Percentiles rank a stretch among this genome's conserved stretches.
Conservation (phyloP, 176 grass and related monocot genomes). For the Oryza brachyantha region DNA sequence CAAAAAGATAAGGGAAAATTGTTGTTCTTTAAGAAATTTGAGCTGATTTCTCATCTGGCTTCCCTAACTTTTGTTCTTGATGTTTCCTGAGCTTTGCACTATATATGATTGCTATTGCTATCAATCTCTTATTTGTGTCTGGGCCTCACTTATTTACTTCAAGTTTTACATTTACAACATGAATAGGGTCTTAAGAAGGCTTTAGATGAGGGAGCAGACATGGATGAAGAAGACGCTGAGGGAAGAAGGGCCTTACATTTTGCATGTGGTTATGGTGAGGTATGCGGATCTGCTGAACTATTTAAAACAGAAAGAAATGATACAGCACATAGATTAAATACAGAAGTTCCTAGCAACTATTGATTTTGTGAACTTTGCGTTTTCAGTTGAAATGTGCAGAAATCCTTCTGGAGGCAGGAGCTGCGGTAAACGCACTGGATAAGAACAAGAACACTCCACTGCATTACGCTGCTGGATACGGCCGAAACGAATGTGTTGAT, state of each 20-base stretch:
- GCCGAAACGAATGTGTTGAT: slow-evolving; percentile 78
- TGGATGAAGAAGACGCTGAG: slow-evolving; percentile 88
- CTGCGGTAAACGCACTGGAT: slow-evolving; percentile 69
- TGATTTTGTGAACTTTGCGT: slow-evolving; percentile 5
- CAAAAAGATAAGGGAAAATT: not conserved
- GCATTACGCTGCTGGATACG: slow-evolving; percentile 88
- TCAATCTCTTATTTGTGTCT: not conserved
- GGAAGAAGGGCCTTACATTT: slow-evolving; percentile 97
- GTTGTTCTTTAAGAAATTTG: not conserved
- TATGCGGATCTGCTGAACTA: slow-evolving; percentile 27
- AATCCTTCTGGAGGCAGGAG: slow-evolving; percentile 69
- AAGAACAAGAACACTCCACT: slow-evolving; percentile 89
- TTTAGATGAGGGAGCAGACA: slow-evolving; percentile 73
- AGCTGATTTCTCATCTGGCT: not conserved
- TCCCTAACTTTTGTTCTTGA: not conserved
- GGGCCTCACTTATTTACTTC: not conserved
- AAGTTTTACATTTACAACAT: not conserved
- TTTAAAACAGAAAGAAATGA: not conserved
- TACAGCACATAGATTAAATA: not conserved
- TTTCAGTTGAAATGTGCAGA: slow-evolving; percentile 64
- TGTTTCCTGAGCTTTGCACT: not conserved
- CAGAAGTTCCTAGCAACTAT: not conserved
- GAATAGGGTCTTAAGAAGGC: slow-evolving; percentile 80
- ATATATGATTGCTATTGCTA: not conserved
- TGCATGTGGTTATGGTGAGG: slow-evolving; percentile 98